Percentiles rank a stretch among this genome's conserved stretches.
phyloP scores from a whole-genome alignment of 2,329 filamentous ascomycete species.

The Xylaria polymorpha region DNA sequence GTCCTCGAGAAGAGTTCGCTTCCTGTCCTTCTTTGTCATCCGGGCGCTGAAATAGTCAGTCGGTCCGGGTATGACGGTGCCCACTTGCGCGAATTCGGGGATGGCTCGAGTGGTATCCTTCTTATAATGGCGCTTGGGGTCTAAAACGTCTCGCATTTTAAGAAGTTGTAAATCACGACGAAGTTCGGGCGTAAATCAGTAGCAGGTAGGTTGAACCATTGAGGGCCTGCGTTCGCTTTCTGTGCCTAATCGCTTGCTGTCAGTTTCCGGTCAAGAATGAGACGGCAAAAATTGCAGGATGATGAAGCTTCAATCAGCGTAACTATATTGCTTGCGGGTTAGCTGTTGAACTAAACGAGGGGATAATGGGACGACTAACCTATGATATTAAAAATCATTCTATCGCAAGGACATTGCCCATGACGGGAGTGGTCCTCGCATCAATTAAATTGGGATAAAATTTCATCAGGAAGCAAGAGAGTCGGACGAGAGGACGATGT shows the following conservation, averaged over 20 bases:
- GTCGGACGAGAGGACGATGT: conserved; percentile 12
- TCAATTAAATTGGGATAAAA: conserved; percentile 77
- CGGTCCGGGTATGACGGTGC: conserved; percentile 87
- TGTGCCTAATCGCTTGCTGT: conserved; percentile 46
- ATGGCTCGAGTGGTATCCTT: conserved; percentile 80
- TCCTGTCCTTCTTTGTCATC: conserved; percentile 86
- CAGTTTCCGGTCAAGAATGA: conserved; percentile 19
- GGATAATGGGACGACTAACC: conserved; percentile 23
- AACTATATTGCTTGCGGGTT: conserved; percentile 73
- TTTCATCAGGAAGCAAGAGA: conserved; percentile 76
- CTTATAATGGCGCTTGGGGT: conserved; percentile 83
- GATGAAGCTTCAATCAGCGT: conserved; percentile 67
- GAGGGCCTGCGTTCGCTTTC: conserved; percentile 73
- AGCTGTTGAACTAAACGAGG: conserved; percentile 15
- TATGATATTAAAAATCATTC: conserved; percentile 58
- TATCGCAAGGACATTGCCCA: conserved; percentile 78
- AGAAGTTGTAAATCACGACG: conserved; percentile 91
- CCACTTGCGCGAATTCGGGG: conserved; percentile 88
- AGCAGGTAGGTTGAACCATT: conserved; percentile 90
- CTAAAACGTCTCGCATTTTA: conserved; percentile 75
- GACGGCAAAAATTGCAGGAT: conserved; percentile 2
- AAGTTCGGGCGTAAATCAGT: conserved; percentile 83
- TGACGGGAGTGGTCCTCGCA: conserved; percentile 81
- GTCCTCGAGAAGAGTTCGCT: conserved; percentile 87
- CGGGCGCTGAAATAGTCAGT: conserved; percentile 87